Conservation (phyloP, 1,284 basidiomycete genomes). For the Boletus mariae region DNA sequence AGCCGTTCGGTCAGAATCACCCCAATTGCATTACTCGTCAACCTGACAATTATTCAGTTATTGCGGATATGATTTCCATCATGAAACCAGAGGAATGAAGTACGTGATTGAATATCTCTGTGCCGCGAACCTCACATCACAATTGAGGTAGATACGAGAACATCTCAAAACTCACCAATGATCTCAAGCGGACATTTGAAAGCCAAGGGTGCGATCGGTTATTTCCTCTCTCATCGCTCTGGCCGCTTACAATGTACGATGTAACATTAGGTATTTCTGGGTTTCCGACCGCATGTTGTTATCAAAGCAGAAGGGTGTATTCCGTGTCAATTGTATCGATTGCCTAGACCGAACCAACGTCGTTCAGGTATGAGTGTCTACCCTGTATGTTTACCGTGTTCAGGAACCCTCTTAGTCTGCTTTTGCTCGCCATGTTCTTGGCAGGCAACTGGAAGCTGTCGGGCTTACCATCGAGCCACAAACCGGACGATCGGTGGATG, state of each 20-base stretch:
- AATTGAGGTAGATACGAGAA: constrained; percentile 71
- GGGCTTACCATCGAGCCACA: constrained; percentile 60
- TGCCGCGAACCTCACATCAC: constrained; percentile 4
- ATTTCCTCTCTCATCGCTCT: background rate
- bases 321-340: constrained; percentile 90
- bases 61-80: constrained; percentile 86
- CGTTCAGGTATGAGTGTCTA: constrained; percentile 53
- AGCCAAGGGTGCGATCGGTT: constrained; percentile 53
- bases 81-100: constrained; percentile 89
- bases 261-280: constrained; percentile 72
- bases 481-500: constrained; percentile 57
- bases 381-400: background rate
- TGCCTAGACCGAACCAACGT: constrained; percentile 92
- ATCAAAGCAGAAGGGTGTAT: constrained; percentile 81
- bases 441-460: constrained; percentile 77
- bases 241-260: constrained; percentile 1
- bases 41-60: constrained; percentile 40
- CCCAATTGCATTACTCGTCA: background rate
- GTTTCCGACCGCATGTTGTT: constrained; percentile 68
- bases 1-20: constrained; percentile 56
- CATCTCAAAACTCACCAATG: constrained; percentile 74
- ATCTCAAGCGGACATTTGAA: constrained; percentile 71
- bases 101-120: constrained; percentile 37
- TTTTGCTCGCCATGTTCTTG: constrained; percentile 80
- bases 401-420: constrained; percentile 60